phyloP scores from a whole-genome alignment of 495 filamentous ascomycete genomes.

The Penicillium psychrofluorescens region DNA sequence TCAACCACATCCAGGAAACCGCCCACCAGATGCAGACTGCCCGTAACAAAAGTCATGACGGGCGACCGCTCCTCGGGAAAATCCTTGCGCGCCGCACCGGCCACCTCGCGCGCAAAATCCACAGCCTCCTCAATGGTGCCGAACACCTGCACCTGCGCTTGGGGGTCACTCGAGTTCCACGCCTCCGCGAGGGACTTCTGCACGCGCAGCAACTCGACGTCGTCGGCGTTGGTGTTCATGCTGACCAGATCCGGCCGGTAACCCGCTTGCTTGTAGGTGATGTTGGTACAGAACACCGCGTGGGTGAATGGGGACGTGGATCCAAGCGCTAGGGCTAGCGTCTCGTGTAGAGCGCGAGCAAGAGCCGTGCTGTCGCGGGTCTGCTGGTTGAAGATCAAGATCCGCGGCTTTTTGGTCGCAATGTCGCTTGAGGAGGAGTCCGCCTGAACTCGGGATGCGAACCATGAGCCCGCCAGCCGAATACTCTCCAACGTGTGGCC shows the following conservation, averaged over 20 bases:
- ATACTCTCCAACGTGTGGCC: constrained; percentile 90
- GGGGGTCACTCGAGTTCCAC: constrained; percentile 62
- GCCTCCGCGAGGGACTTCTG: constrained; percentile 67
- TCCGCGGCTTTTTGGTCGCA: constrained; percentile 37
- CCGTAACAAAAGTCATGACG: constrained; percentile 59
- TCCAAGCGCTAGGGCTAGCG: constrained; percentile 50
- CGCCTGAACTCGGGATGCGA: constrained; percentile 47
- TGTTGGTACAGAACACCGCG: constrained; percentile 83
- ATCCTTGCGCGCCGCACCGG: constrained; percentile 22
- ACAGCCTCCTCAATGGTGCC: constrained; percentile 85
- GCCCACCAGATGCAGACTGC: constrained; percentile 85
- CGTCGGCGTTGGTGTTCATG: constrained; percentile 59
- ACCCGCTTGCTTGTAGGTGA: constrained; percentile 63
- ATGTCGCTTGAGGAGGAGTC: constrained; percentile 40
- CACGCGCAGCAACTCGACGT: constrained; percentile 60
- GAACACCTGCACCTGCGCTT: constrained; percentile 55
- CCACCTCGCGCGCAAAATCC: constrained; percentile 52
- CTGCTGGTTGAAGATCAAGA: constrained; percentile 95
- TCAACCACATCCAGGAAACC: constrained; percentile 73
- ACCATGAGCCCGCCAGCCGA: constrained; percentile 73
- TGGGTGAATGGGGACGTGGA: constrained; percentile 60
- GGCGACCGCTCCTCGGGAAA: constrained; percentile 27
- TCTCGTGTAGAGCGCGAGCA: constrained; percentile 60
- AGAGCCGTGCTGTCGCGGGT: constrained; percentile 63
- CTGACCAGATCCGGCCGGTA: constrained; percentile 74